Percentiles rank a stretch among this genome's conserved stretches.
Conservation (phyloP, 2,329 filamentous ascomycete species). For the Chrysoporthe deuterocubensis region DNA sequence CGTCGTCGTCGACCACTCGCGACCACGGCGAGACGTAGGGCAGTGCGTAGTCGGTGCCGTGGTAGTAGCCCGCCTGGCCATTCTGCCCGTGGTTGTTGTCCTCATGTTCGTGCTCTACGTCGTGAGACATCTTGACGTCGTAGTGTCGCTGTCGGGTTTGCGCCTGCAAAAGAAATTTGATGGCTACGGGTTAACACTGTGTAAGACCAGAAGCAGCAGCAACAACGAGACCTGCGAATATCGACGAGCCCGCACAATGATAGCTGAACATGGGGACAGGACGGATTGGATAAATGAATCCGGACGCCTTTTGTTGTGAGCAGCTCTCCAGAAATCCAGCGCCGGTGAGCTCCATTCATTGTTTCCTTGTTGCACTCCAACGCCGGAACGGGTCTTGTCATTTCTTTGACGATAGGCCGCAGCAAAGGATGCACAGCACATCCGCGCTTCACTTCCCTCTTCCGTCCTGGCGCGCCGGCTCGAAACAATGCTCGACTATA, state of each 20-base stretch:
- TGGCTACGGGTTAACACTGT: background rate
- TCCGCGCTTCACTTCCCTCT: slow-evolving; percentile 8
- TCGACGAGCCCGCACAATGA: background rate
- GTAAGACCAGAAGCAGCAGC: background rate
- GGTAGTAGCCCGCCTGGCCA: slow-evolving; percentile 42
- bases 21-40: slow-evolving; percentile 47
- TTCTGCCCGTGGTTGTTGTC: slow-evolving; percentile 28
- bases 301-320: slow-evolving; percentile 14
- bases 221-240: background rate
- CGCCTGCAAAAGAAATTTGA: background rate
- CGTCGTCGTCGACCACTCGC: slow-evolving; percentile 37
- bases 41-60: slow-evolving; percentile 45
- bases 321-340: background rate
- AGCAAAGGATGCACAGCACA: background rate
- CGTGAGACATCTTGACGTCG: slow-evolving; percentile 23
- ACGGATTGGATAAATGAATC: background rate
- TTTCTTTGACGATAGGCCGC: slow-evolving; percentile 18
- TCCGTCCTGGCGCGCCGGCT: background rate
- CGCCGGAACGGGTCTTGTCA: slow-evolving; percentile 20
- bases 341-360: slow-evolving; percentile 5
- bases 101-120: slow-evolving; percentile 31
- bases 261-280: background rate
- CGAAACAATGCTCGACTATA: slow-evolving; percentile 5
- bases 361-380: background rate
- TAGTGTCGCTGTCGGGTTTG: background rate